A percentile compares a stretch with the other conserved stretches of the same genome.
phyloP scores from a whole-genome alignment of 2,329 filamentous ascomycete genomes.

The Fusarium stilboides region DNA sequence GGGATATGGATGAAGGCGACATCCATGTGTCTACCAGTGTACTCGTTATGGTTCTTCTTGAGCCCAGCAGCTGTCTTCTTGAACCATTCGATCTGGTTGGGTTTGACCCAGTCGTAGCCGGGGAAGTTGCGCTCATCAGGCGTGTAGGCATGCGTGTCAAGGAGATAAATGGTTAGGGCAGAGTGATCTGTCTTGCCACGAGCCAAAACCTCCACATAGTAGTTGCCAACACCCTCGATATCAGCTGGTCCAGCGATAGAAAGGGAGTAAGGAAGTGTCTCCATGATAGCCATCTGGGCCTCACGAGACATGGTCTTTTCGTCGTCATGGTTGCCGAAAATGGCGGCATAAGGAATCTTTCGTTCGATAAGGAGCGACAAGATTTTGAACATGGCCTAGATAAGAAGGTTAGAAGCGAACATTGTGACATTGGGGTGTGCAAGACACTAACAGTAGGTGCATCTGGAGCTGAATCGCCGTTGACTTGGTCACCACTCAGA shows the following conservation, averaged over 20 bases:
- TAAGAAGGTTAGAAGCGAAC: slow-evolving; percentile 25
- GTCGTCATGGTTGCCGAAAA: slow-evolving; percentile 98
- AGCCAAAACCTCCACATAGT: slow-evolving; percentile 90
- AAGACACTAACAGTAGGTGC: slow-evolving; percentile 79
- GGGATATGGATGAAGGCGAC: slow-evolving; percentile 98
- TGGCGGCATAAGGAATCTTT: slow-evolving; percentile 91
- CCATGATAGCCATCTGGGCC: slow-evolving; percentile 87
- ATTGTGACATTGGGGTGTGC: not conserved
- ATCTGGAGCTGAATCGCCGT: slow-evolving; percentile 93
- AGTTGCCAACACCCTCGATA: slow-evolving; percentile 94
- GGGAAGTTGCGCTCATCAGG: slow-evolving; percentile 88
- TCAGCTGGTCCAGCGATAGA: slow-evolving; percentile 86
- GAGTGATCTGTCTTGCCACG: slow-evolving; percentile 86
- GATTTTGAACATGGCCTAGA: slow-evolving; percentile 90
- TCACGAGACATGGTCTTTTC: slow-evolving; percentile 84
- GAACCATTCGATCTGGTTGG: slow-evolving; percentile 96
- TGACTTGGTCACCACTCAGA: slow-evolving; percentile 93
- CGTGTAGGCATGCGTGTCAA: slow-evolving; percentile 93
- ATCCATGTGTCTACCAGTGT: slow-evolving; percentile 94
- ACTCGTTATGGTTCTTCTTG: slow-evolving; percentile 84
- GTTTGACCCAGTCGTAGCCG: slow-evolving; percentile 99
- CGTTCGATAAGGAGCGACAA: slow-evolving; percentile 86
- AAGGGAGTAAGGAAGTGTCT: slow-evolving; percentile 90
- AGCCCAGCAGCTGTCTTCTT: slow-evolving; percentile 80
- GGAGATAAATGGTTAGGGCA: slow-evolving; percentile 92